Evolutionary conservation across 2,329 filamentous ascomycete genomes (phyloP), one percentile per base, ranked within the genome.

Genomic region (Diaporthe amygdali): DNA sequence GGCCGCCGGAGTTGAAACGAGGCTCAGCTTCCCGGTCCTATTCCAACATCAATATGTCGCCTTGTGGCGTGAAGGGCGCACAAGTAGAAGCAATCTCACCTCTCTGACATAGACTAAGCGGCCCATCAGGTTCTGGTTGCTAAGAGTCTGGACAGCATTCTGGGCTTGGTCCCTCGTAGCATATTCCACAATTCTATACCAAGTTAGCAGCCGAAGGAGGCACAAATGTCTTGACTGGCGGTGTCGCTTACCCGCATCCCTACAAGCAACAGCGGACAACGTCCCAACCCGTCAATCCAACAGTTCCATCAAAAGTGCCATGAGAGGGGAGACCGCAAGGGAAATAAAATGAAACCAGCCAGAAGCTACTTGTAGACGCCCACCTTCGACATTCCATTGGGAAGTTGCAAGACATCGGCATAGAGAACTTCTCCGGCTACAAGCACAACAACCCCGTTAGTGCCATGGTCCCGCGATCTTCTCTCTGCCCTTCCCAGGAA

Each of bases 341-440:
- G 87, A 91, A 85, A 88, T 88, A 91, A 93, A 85, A 93, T 89
- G 90, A 88, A 91, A 90, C 93, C 94, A 94, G 91, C 92, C 93
- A 92, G 85, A 90, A 92, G 91, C 93, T 93, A 95, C 89, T 87
- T 91, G 88, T 93, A 93, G 89, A 92, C 91, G 95, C 94, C 94
- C 95, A 98, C 96, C 96, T 99, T 99, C 94, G 96, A 98, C 96
- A 99, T 99, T 95, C 96, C 96, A 90, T 99, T 99, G 82, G 96
- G 96, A 92, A 99, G 95, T 85, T 97, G 90, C 86, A 99, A 92
- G 82, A 99, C 96, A 90, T 99, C 96, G 88, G 96, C 96, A 88
- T 97, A 99, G 87, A 98, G 91, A 84, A 99, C 96, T 85, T 98
- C 96, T 90, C 96, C 96, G 88, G 96, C 96, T 98, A 85, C 71